Evolutionary conservation across 169 alveolate genomes (phyloP).

Genomic region (Babesia divergens): DNA sequence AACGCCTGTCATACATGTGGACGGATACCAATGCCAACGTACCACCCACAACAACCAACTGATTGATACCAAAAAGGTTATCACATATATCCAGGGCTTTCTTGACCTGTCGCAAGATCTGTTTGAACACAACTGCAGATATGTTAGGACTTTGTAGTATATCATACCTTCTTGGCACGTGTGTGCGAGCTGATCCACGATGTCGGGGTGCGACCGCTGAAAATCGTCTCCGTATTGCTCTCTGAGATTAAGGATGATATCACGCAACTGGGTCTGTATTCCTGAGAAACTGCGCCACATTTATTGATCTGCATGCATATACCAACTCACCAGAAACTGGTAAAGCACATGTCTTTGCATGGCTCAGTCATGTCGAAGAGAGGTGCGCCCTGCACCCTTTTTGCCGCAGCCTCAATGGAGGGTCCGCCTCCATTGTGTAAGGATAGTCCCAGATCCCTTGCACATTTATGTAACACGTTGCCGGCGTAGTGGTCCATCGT

Average conservation of each 20-base stretch:
- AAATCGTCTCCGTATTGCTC: constrained; percentile 2
- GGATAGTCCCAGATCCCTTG: constrained; percentile 45
- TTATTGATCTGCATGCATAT: neutral
- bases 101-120: constrained; percentile 37
- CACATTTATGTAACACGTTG: constrained; percentile 53
- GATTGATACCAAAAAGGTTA: constrained; percentile 43
- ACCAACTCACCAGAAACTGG: constrained; percentile 52
- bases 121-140: constrained; percentile 33
- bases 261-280: constrained; percentile 44
- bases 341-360: constrained; percentile 24
- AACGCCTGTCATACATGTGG: constrained; percentile 19
- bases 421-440: constrained; percentile 60
- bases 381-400: neutral
- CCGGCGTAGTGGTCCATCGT: constrained; percentile 64
- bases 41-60: constrained; percentile 64
- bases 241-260: neutral
- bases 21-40: neutral
- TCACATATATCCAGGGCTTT: constrained; percentile 47
- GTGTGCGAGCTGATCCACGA: constrained; percentile 49
- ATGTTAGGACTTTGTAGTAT: neutral
- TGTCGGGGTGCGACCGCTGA: neutral
- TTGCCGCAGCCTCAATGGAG: constrained; percentile 54
- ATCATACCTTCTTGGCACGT: constrained; percentile 45
- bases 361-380: constrained; percentile 44
- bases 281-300: constrained; percentile 51